Evolutionary conservation across 2,329 filamentous ascomycete species (phyloP).

Genomic region (Clarireedia hainanense): DNA sequence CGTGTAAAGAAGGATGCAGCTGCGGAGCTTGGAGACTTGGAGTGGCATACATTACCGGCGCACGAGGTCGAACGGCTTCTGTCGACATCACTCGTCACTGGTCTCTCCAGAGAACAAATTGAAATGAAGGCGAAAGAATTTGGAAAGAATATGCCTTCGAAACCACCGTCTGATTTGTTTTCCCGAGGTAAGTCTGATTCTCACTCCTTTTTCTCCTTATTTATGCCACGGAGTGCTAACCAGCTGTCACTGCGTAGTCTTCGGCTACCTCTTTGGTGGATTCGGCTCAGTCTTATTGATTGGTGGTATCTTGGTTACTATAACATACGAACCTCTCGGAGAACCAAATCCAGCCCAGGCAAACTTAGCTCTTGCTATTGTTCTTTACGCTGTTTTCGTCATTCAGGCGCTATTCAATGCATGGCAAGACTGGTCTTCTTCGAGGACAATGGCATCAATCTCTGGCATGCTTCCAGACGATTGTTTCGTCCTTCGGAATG

Average conservation of each 20-base stretch:
- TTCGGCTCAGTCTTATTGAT: constrained; percentile 64
- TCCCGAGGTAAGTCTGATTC: constrained; percentile 30
- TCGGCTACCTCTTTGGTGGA: constrained; percentile 67
- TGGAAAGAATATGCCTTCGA: constrained; percentile 58
- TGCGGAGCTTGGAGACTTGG: constrained; percentile 50
- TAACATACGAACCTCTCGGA: constrained; percentile 68
- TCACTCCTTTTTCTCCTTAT: background rate
- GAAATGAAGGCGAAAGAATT: constrained; percentile 46
- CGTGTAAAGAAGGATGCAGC: constrained; percentile 36
- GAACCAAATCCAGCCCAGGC: constrained; percentile 54
- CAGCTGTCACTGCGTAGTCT: constrained; percentile 27
- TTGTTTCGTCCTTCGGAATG: constrained; percentile 56
- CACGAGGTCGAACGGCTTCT: constrained; percentile 52
- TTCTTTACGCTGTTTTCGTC: constrained; percentile 60
- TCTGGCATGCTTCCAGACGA: constrained; percentile 68
- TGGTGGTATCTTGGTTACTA: constrained; percentile 62
- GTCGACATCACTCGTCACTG: constrained; percentile 44
- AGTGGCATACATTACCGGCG: constrained; percentile 56
- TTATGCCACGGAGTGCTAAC: background rate
- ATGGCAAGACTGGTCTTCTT: constrained; percentile 68
- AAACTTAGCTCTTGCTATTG: constrained; percentile 65
- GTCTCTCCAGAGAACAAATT: constrained; percentile 51
- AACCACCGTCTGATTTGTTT: constrained; percentile 51
- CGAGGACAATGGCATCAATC: constrained; percentile 68
- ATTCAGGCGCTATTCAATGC: constrained; percentile 61